Evolutionary conservation across 306 rosid species (phyloP), one percentile per base, ranked within the genome.

Genomic region (Cucumis sativus): DNA sequence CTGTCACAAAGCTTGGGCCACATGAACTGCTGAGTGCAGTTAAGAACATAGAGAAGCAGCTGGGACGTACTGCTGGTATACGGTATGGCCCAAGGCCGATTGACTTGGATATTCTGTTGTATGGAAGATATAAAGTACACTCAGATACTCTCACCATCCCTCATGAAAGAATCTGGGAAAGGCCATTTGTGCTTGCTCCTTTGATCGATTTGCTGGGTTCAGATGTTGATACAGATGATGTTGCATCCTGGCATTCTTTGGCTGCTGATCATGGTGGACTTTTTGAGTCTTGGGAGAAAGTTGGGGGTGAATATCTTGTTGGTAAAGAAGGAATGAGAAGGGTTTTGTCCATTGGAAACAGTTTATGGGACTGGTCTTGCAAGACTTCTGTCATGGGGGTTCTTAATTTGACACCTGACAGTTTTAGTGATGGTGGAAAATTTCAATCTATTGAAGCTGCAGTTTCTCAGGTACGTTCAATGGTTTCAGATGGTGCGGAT

Each of bases 41-140:
- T 45, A 95, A 95, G 84, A 80, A 73, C 82, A 95, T 95, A 59
- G 97, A 92, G 81, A 90, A 80, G 81, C 88, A 85, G 80, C 59
- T 95, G 78, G 97, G 97, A 35, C 92, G 97, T 43, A 90, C 88
- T 1, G 77, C 49, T 30, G 92, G 97, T 54, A 85, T 92, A 84
- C 86, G 97, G 86, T 95, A 89, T 77, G 99, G 99, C 75, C 99
- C 97, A 54, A 88, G 97, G 82, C 96, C 96, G 61, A 92, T 90
- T 70, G 99, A 95, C 88, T 85, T 90, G 47, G 99, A 95, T 82
- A 88, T 95, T 76, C 82, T 95, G 80, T 95, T 95, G 78, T 90
- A 92, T 66, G 99, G 97, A 72, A 92, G 86, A 82, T 85, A 69
- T 56, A 84, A 82, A 84, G 87, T 92, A 45, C 81, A 82, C 35